Evolutionary conservation across 805 yeast genomes (phyloP).

Genomic region (Cyberlindnera meyerae): DNA sequence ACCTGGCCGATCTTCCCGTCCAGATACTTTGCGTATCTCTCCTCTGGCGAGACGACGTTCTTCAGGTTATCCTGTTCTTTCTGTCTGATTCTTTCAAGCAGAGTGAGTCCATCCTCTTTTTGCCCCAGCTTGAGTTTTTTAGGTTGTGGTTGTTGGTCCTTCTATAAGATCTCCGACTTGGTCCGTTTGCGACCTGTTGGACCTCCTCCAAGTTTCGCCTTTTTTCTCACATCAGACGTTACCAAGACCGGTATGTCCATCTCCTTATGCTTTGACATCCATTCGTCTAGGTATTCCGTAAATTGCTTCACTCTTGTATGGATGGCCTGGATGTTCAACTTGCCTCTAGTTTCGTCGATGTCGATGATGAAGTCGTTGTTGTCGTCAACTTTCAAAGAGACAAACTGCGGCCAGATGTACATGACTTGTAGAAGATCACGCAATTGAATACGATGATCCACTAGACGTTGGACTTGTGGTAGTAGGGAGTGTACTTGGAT

Average conservation of each 20-base stretch:
- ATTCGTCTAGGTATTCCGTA: conserved; percentile 8
- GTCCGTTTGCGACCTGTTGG: conserved; percentile 13
- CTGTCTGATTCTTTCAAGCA: conserved; percentile 36
- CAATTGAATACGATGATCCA: conserved; percentile 7
- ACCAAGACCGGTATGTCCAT: conserved; percentile 15
- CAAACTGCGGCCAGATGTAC: conserved; percentile 21
- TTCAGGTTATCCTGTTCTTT: conserved; percentile 29
- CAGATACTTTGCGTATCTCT: conserved; percentile 22
- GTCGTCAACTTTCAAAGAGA: conserved; percentile 12
- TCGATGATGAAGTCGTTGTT: conserved; percentile 19
- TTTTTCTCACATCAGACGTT: conserved; percentile 1
- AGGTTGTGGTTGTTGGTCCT: conserved; percentile 1
- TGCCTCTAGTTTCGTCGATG: conserved; percentile 10
- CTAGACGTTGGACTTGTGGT: conserved; percentile 14
- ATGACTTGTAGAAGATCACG: conserved; percentile 17
- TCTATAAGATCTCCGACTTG: conserved; percentile 6
- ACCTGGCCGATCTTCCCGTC: conserved; percentile 28
- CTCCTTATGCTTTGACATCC: conserved; percentile 15
- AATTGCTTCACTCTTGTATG: conserved; percentile 9
- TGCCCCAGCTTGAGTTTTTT: conserved; percentile 1
- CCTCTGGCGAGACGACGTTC: conserved; percentile 20
- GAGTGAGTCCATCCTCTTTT: conserved; percentile 19
- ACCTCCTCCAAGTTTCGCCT: background rate
- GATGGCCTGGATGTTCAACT: conserved; percentile 8
- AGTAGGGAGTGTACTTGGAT: conserved; percentile 12